Percentiles rank a stretch among this genome's conserved stretches.
These are phyloP conservation scores for Rhizopogon salebrosus DNA, from an alignment of 768 basidiomycete species.

Conservation along the genomic window DNA sequence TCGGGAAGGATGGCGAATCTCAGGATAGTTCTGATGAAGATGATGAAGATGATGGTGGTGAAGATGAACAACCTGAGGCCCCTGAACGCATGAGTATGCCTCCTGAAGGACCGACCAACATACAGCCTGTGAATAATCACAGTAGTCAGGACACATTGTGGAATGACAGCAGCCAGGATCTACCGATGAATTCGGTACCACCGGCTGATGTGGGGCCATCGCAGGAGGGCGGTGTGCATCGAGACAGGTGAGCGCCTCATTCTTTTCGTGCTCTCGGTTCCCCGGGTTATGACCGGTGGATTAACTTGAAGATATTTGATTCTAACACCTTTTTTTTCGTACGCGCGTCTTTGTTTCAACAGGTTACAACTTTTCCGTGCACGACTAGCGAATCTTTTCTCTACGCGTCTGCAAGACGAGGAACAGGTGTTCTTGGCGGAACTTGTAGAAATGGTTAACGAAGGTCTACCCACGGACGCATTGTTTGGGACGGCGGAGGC, in stretches of 20 bases:
- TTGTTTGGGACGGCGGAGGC: slow-evolving; percentile 85
- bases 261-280: slow-evolving; percentile 2
- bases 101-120: slow-evolving; percentile 21
- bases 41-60: slow-evolving; percentile 45
- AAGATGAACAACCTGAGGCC: slow-evolving; percentile 18
- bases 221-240: slow-evolving; percentile 40
- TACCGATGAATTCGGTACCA: slow-evolving; percentile 49
- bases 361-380: slow-evolving; percentile 80
- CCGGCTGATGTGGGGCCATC: slow-evolving; percentile 29
- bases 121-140: slow-evolving; percentile 21
- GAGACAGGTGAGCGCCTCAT: slow-evolving; percentile 52
- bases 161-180: slow-evolving; percentile 65
- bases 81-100: slow-evolving; percentile 50
- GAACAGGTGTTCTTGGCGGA: slow-evolving; percentile 71
- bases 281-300: neutral
- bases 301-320: neutral
- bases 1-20: slow-evolving; percentile 45
- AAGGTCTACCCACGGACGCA: slow-evolving; percentile 58
- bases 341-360: slow-evolving; percentile 1
- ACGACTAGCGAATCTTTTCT: slow-evolving; percentile 68
- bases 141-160: slow-evolving; percentile 54
- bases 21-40: slow-evolving; percentile 34
- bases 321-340: neutral
- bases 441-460: slow-evolving; percentile 71
- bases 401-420: slow-evolving; percentile 62